These are phyloP conservation scores for Cladosporium sphaerospermum DNA, from an alignment of 2,329 filamentous ascomycete species.

Conservation along the genomic window DNA sequence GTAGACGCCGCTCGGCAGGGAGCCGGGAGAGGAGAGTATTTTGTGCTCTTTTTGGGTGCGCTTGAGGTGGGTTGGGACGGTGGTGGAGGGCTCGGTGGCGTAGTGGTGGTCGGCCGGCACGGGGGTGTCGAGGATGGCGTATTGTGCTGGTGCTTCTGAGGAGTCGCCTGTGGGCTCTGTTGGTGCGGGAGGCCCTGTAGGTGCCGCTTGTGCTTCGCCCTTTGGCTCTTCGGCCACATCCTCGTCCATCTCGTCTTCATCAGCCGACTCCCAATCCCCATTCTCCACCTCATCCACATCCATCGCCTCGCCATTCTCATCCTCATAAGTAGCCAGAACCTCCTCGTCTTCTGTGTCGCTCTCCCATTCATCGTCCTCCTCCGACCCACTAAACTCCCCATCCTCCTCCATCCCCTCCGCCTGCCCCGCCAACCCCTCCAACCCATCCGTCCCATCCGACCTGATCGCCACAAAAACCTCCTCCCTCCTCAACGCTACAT, in stretches of 20 bases:
- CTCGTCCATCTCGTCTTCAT: slow-evolving; percentile 17
- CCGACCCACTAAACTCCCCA: slow-evolving; percentile 12
- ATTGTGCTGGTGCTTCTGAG: slow-evolving; percentile 15
- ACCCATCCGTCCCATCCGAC: slow-evolving; percentile 23
- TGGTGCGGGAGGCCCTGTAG: not conserved
- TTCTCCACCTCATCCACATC: slow-evolving; percentile 39
- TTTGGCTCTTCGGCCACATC: not conserved
- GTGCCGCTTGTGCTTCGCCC: not conserved
- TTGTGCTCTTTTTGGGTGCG: slow-evolving; percentile 53
- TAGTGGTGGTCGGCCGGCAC: slow-evolving; percentile 42
- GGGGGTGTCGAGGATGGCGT: slow-evolving; percentile 35
- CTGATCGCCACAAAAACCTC: slow-evolving; percentile 44
- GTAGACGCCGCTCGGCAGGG: slow-evolving; percentile 51
- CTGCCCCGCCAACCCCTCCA: slow-evolving; percentile 17
- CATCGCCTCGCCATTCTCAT: slow-evolving; percentile 38
- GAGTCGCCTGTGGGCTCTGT: not conserved
- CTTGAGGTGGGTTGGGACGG: slow-evolving; percentile 36
- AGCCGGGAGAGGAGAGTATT: slow-evolving; percentile 43
- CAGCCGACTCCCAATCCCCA: slow-evolving; percentile 35
- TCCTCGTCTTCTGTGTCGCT: slow-evolving; percentile 18
- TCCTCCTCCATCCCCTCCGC: slow-evolving; percentile 24
- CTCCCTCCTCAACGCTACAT: slow-evolving; percentile 46
- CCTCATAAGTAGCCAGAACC: slow-evolving; percentile 34
- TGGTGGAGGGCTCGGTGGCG: slow-evolving; percentile 17
- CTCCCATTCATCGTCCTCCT: slow-evolving; percentile 26